These are phyloP conservation scores for Pilaira anomala DNA, from an alignment of 192 early-diverging fungal species.

Conservation along the genomic window DNA sequence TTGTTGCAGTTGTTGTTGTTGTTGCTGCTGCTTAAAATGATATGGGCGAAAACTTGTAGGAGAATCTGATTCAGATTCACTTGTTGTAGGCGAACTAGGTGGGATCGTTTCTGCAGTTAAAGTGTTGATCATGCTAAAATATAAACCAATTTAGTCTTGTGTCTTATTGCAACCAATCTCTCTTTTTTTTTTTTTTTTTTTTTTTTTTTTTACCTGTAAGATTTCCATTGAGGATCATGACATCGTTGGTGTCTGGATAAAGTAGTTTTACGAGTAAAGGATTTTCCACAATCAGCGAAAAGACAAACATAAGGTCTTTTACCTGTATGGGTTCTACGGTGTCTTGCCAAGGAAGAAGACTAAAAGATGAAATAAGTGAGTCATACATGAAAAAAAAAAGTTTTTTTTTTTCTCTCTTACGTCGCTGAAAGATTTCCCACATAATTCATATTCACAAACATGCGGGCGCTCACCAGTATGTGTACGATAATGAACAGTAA, in stretches of 20 bases:
- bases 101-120: neutral
- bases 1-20: too few species aligned
- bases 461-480: conserved; percentile 69
- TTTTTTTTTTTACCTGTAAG: conserved; percentile 18
- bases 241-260: conserved; percentile 54
- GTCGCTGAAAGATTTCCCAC: conserved; percentile 71
- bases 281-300: conserved; percentile 61
- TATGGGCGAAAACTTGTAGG: neutral
- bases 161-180: too few species aligned
- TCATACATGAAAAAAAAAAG: neutral
- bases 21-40: too few species aligned
- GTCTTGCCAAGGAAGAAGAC: conserved; percentile 68
- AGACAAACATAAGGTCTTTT: conserved; percentile 65
- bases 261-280: conserved; percentile 60
- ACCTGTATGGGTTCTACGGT: conserved; percentile 66
- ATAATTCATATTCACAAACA: conserved; percentile 59
- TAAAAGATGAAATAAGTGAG: conserved; percentile 6
- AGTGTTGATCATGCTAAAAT: neutral
- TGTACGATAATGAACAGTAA: conserved; percentile 73
- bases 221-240: conserved; percentile 37
- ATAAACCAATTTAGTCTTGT: too few species aligned
- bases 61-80: conserved; percentile 11
- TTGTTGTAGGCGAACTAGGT: conserved; percentile 10
- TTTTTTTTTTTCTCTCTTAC: conserved; percentile 15
- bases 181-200: too few species aligned